These are phyloP conservation scores for Chondrus crispus DNA, from an alignment of 23 red algal genomes.

Conservation along the genomic window DNA sequence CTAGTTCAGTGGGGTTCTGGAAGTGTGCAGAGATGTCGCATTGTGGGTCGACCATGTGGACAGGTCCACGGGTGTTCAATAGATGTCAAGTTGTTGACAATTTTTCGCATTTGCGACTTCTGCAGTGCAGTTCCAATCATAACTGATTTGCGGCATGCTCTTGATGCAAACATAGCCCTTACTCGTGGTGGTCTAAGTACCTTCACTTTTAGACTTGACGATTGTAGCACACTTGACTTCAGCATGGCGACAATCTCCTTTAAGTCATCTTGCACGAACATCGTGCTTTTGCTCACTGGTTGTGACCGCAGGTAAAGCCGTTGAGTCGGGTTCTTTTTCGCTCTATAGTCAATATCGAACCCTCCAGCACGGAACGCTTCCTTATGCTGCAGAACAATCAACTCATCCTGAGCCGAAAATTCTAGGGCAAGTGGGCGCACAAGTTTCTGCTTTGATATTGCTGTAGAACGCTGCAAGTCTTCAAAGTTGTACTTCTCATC, in stretches of 20 bases:
- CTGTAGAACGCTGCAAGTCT: slow-evolving; percentile 26
- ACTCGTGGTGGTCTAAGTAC: slow-evolving; percentile 56
- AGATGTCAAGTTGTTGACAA: slow-evolving; percentile 56
- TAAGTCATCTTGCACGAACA: slow-evolving; percentile 74
- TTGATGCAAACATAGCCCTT: slow-evolving; percentile 70
- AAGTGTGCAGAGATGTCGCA: slow-evolving; percentile 79
- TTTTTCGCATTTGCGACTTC: slow-evolving; percentile 45
- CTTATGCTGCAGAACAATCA: slow-evolving; percentile 50
- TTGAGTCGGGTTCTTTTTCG: slow-evolving; percentile 39
- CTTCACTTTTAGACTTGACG: background rate
- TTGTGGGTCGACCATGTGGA: slow-evolving; percentile 96
- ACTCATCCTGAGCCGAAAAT: slow-evolving; percentile 79
- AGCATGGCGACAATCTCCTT: slow-evolving; percentile 72
- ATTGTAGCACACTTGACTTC: slow-evolving; percentile 13
- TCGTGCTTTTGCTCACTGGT: slow-evolving; percentile 62
- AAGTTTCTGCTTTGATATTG: slow-evolving; percentile 50
- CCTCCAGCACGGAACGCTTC: slow-evolving; percentile 50
- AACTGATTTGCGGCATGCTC: slow-evolving; percentile 90
- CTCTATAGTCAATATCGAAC: slow-evolving; percentile 44
- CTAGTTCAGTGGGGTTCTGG: too few relatives aligned
- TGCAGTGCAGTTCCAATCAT: slow-evolving; percentile 89
- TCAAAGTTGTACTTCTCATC: slow-evolving; percentile 98
- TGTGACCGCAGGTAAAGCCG: slow-evolving; percentile 50
- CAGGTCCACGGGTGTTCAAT: slow-evolving; percentile 92
- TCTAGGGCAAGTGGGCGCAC: slow-evolving; percentile 51